These are phyloP conservation scores for Cystofilobasidium ferigula DNA, from an alignment of 768 basidiomycete genomes.

Conservation along the genomic window DNA sequence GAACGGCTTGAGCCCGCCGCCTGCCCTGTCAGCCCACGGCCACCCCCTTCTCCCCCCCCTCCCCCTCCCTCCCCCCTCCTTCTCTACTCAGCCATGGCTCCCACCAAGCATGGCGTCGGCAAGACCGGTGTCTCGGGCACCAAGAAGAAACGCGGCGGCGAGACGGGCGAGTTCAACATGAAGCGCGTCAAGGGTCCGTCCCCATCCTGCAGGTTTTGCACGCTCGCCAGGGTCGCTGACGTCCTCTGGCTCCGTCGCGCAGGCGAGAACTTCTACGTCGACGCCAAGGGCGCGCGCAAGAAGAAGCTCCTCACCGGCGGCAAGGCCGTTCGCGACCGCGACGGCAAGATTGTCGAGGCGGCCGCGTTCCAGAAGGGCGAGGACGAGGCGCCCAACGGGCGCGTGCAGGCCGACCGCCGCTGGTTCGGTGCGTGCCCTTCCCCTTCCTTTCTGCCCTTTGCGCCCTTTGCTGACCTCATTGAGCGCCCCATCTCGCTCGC, in stretches of 20 bases:
- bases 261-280: slow-evolving; percentile 95
- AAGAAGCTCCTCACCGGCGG: slow-evolving; percentile 90
- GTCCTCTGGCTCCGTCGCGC: background rate
- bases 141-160: slow-evolving; percentile 33
- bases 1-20: background rate
- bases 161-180: slow-evolving; percentile 36
- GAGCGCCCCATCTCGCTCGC: background rate
- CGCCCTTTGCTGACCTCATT: background rate
- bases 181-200: slow-evolving; percentile 39
- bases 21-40: background rate
- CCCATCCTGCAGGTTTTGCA: background rate
- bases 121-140: slow-evolving; percentile 29
- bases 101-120: background rate
- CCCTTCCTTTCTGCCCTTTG: background rate
- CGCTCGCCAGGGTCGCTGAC: background rate
- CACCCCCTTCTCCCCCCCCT: background rate
- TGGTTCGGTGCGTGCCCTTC: slow-evolving; percentile 67
- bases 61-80: background rate
- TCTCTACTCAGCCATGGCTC: slow-evolving; percentile 18
- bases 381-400: slow-evolving; percentile 73
- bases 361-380: slow-evolving; percentile 96
- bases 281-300: slow-evolving; percentile 65
- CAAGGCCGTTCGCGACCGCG: slow-evolving; percentile 76
- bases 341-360: slow-evolving; percentile 84
- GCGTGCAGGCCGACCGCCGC: slow-evolving; percentile 85